phyloP scores from a whole-genome alignment of 139 green algal species.

The Desmodesmus armatus region DNA sequence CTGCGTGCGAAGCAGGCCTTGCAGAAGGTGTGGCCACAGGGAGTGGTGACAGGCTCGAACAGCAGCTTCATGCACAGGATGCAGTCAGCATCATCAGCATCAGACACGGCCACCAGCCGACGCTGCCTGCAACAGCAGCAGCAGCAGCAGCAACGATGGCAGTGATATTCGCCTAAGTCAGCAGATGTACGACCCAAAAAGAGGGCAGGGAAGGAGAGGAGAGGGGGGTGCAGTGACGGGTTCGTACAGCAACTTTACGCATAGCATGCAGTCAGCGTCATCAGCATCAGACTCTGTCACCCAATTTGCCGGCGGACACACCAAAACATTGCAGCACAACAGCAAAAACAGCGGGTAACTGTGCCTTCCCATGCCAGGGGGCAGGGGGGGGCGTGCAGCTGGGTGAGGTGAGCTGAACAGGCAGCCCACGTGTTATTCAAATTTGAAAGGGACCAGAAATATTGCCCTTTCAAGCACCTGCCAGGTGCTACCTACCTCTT shows the following conservation, averaged over 20 bases:
- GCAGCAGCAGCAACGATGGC: constrained; percentile 43
- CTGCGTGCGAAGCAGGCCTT: constrained; percentile 76
- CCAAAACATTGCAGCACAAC: too few relatives aligned
- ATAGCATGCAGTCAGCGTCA: constrained; percentile 89
- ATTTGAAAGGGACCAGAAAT: too few relatives aligned
- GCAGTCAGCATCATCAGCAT: constrained; percentile 87
- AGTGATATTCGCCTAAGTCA: too few relatives aligned
- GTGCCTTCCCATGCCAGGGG: too few relatives aligned
- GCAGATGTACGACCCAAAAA: too few relatives aligned
- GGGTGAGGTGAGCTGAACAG: too few relatives aligned
- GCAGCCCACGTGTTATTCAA: too few relatives aligned
- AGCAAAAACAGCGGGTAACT: too few relatives aligned
- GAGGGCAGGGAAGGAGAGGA: too few relatives aligned
- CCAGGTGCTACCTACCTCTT: not conserved
- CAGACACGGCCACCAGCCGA: not conserved
- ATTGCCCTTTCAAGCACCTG: not conserved
- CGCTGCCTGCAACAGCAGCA: constrained; percentile 39
- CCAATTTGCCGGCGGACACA: too few relatives aligned
- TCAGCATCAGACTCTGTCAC: too few relatives aligned
- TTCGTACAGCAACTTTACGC: constrained; percentile 88
- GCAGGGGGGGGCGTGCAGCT: too few relatives aligned
- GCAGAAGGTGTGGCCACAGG: constrained; percentile 94
- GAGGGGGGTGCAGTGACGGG: constrained; percentile 92
- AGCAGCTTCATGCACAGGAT: constrained; percentile 90
- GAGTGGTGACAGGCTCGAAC: constrained; percentile 91